Percentiles rank a stretch among this genome's conserved stretches.
Conservation (phyloP, 805 yeast genomes). For the Cyberlindnera saturnus region DNA sequence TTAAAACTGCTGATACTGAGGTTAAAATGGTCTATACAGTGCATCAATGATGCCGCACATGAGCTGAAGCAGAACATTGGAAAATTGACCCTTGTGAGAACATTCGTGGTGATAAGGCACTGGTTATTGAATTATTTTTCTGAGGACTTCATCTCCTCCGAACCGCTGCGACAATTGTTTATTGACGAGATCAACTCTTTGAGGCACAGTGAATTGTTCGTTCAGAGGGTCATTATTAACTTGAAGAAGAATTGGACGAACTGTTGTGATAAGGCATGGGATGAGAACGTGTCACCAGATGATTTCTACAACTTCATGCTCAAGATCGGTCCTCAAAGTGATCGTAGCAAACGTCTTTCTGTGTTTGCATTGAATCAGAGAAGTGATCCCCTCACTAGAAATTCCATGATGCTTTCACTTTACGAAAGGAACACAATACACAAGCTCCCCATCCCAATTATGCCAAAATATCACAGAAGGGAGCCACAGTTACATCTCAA, state of each 20-base stretch:
- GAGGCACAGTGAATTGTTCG: conserved; percentile 18
- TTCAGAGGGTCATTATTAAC: conserved; percentile 35
- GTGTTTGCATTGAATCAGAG: conserved; percentile 31
- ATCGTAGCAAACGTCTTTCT: conserved; percentile 29
- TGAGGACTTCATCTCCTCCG: conserved; percentile 67
- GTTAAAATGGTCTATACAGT: conserved; percentile 63
- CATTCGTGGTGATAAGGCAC: conserved; percentile 82
- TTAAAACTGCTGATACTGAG: conserved; percentile 58
- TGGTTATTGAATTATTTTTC: conserved; percentile 86
- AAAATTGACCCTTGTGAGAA: conserved; percentile 63
- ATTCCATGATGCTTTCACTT: conserved; percentile 33
- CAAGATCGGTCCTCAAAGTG: conserved; percentile 23
- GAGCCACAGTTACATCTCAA: conserved; percentile 17
- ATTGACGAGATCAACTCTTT: conserved; percentile 29
- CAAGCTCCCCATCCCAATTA: conserved; percentile 15
- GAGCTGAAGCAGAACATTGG: conserved; percentile 42
- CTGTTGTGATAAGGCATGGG: conserved; percentile 25
- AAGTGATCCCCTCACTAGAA: conserved; percentile 33
- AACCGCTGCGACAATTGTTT: conserved; percentile 40
- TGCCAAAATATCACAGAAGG: conserved; percentile 7
- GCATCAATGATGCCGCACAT: conserved; percentile 21
- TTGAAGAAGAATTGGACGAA: conserved; percentile 46
- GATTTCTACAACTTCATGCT: conserved; percentile 18
- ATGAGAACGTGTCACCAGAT: conserved; percentile 24
- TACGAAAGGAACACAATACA: conserved; percentile 18